Evolutionary conservation across 768 basidiomycete species (phyloP).

Genomic region (Dacryopinax spathularia): DNA sequence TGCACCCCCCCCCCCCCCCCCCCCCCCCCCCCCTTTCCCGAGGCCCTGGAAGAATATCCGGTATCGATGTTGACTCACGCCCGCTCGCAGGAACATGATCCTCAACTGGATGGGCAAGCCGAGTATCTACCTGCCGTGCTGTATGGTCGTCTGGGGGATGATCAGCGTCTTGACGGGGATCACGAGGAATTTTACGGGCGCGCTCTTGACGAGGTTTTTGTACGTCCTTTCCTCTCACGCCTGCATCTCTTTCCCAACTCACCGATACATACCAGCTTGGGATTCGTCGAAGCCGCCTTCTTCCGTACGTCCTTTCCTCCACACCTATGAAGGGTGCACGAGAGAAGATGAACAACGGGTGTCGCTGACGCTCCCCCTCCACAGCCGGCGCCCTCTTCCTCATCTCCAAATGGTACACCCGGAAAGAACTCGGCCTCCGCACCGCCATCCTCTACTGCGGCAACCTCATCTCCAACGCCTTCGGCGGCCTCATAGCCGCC

Average conservation of each 20-base stretch:
- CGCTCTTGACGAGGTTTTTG: constrained; percentile 46
- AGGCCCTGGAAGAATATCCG: too few species aligned
- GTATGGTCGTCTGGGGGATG: constrained; percentile 45
- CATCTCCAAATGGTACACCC: constrained; percentile 59
- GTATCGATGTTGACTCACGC: too few species aligned
- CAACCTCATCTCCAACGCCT: constrained; percentile 64
- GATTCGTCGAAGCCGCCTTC: constrained; percentile 39
- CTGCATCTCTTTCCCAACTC: background rate
- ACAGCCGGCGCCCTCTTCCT: constrained; percentile 55
- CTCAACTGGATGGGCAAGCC: constrained; percentile 20
- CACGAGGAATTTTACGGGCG: constrained; percentile 32
- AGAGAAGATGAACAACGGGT: constrained; percentile 15
- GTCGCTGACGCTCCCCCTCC: constrained; percentile 33
- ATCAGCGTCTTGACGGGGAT: constrained; percentile 33
- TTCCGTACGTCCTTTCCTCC: constrained; percentile 10
- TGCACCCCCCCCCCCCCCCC: too few species aligned
- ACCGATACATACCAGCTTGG: constrained; percentile 29
- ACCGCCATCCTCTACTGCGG: constrained; percentile 59
- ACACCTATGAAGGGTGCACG: constrained; percentile 12
- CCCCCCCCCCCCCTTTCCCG: too few species aligned
- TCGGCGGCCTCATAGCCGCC: constrained; percentile 64
- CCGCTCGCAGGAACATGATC: constrained; percentile 20
- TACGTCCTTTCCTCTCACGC: background rate
- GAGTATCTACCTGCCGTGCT: constrained; percentile 20
- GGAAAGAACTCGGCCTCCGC: constrained; percentile 52